Evolutionary conservation across 2,329 filamentous ascomycete species (phyloP), one percentile per base, ranked within the genome.

Genomic region (Elsinoe necatrix): DNA sequence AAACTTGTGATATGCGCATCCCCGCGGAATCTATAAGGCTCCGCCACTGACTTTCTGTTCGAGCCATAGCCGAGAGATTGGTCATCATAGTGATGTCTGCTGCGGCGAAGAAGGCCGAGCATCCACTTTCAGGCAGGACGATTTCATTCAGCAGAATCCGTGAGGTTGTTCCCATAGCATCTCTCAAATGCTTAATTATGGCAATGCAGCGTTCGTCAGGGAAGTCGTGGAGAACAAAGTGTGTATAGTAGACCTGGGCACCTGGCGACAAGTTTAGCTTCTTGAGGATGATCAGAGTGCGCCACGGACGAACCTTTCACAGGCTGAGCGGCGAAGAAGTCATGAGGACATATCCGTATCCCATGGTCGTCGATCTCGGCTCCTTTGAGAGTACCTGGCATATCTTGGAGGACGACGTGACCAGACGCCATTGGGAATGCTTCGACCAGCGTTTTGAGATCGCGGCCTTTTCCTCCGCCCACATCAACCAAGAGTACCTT

Each of bases 181-280:
- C 57, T 16, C 64, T 68, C 60, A 71, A 51, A 8, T 68, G 63
- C 0, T 23, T 20, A 0, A 75, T 62, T 7, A 75, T 67, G 9
- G 64, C 43, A 11, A 63, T 59, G 21, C 66, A 68, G 9, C 67
- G 64, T 4, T 66, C 64, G n/a, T 74, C 69, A 0, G 68, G 65
- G 69, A 71, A 75, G 59, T 76, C 71, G 48, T 77, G 72, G 1
- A 75, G 64, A 3, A 75, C 64, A 2, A 67, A 68, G 56, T 74
- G 71, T 64, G 75, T 64, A 59, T 69, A 75, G 61, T 75, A 76
- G 1, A 67, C 68, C 2, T 69, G 68, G 23, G 65, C 67, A 16
- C 68, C 70, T 71, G 54, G 2, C 58, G 61, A 57, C 25, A 31
- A 5, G 3, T 5, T 50, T 16, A 50, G 45, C 3, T 12, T 20